Percentiles rank a stretch among this genome's conserved stretches.
Conservation (phyloP, 2,329 filamentous ascomycete genomes). For the Cercospora beticola region DNA sequence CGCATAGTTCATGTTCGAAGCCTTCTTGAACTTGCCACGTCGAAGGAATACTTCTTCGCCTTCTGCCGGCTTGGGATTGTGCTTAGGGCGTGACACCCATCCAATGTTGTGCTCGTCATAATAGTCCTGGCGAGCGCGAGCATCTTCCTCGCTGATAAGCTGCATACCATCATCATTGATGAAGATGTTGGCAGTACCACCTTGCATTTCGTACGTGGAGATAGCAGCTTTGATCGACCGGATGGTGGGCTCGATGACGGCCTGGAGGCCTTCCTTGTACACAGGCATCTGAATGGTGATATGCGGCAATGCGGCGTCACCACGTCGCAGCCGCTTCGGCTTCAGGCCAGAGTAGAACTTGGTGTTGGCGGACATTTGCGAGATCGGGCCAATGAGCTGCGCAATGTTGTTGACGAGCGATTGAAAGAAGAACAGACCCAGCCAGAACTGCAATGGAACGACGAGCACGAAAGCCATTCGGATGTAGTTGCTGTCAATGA, state of each 20-base stretch:
- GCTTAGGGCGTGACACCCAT: conserved; percentile 51
- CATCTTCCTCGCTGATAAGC: conserved; percentile 52
- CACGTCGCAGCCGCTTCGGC: conserved; percentile 42
- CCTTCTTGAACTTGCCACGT: conserved; percentile 70
- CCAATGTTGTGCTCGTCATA: conserved; percentile 53
- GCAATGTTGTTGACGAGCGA: conserved; percentile 43
- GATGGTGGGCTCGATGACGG: conserved; percentile 43
- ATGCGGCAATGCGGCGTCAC: conserved; percentile 44
- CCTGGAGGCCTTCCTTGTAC: conserved; percentile 44
- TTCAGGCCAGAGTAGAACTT: conserved; percentile 48
- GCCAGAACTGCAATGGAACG: conserved; percentile 58
- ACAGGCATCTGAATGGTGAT: conserved; percentile 56
- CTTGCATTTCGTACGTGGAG: conserved; percentile 53
- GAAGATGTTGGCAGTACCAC: conserved; percentile 67
- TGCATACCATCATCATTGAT: conserved; percentile 70
- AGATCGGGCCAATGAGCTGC: conserved; percentile 47
- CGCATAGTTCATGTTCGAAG: conserved; percentile 72
- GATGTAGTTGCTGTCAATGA: conserved; percentile 54
- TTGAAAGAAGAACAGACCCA: conserved; percentile 56
- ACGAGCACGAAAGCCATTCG: conserved; percentile 56
- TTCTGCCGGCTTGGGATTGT: conserved; percentile 54
- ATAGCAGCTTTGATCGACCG: conserved; percentile 46
- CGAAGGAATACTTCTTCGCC: conserved; percentile 53
- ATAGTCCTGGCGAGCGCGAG: conserved; percentile 47
- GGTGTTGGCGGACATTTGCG: conserved; percentile 46